Evolutionary conservation across 1,284 basidiomycete species (phyloP).

Genomic region (Ceratobasidium sp.): DNA sequence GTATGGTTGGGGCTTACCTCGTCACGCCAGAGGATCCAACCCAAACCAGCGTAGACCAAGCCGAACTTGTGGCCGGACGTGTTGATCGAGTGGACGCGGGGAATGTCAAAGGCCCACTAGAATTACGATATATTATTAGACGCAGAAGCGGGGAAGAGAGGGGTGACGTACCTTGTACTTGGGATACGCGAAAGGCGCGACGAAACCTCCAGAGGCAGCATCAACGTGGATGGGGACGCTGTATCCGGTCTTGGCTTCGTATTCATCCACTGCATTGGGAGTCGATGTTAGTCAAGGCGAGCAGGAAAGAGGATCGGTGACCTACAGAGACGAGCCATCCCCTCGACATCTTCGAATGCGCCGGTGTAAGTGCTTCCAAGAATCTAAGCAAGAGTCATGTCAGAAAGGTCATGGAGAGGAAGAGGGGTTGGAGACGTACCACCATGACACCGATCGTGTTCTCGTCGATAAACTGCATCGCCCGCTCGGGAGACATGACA

Average conservation of each 20-base stretch:
- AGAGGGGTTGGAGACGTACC: slow-evolving; percentile 56
- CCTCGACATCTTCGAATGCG: slow-evolving; percentile 91
- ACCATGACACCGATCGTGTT: slow-evolving; percentile 89
- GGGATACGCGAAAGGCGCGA: slow-evolving; percentile 77
- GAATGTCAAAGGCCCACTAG: slow-evolving; percentile 86
- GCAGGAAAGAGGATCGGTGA: slow-evolving; percentile 11
- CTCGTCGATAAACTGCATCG: slow-evolving; percentile 90
- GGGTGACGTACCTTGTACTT: slow-evolving; percentile 31
- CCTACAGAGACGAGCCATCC: slow-evolving; percentile 74
- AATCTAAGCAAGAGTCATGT: slow-evolving; percentile 46
- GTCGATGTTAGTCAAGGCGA: not conserved
- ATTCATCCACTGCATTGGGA: slow-evolving; percentile 72
- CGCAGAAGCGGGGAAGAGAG: not conserved
- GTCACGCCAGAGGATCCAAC: slow-evolving; percentile 87
- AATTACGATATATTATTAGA: not conserved
- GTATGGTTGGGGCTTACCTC: slow-evolving; percentile 55
- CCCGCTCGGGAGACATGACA: slow-evolving; percentile 83
- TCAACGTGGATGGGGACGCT: slow-evolving; percentile 83
- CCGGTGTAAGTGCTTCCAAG: slow-evolving; percentile 85
- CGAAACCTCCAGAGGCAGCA: slow-evolving; percentile 76
- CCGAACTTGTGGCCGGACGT: slow-evolving; percentile 92
- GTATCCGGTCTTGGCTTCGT: slow-evolving; percentile 82
- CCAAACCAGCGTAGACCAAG: slow-evolving; percentile 85
- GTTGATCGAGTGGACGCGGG: slow-evolving; percentile 90
- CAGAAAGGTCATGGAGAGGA: slow-evolving; percentile 31